phyloP scores from a whole-genome alignment of 495 filamentous ascomycete genomes.

The Neurospora intermedia region DNA sequence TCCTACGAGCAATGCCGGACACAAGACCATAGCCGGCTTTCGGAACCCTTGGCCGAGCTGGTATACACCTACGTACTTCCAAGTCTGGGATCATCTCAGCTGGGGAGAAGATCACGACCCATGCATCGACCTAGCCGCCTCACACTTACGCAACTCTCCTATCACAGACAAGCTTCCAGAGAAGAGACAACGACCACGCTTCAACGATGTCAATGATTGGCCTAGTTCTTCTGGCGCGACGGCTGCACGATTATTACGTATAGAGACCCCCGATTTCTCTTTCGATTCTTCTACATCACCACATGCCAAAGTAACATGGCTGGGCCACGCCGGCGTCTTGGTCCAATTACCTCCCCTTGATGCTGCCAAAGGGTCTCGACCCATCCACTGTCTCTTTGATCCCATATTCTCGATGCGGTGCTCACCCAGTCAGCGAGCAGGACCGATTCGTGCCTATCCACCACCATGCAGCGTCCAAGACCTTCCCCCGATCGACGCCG shows the following conservation, averaged over 20 bases:
- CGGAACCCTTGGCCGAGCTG: conserved; percentile 46
- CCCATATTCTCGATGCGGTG: conserved; percentile 44
- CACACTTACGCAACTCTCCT: conserved; percentile 4
- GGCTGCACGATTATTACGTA: conserved; percentile 9
- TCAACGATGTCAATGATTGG: conserved; percentile 8
- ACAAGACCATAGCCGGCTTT: conserved; percentile 22
- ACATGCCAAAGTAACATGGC: conserved; percentile 35
- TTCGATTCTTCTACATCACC: neutral
- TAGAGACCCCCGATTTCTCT: conserved; percentile 18
- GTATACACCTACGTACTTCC: conserved; percentile 15
- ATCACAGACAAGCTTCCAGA: neutral
- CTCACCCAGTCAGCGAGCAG: conserved; percentile 33
- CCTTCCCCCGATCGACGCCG: conserved; percentile 37
- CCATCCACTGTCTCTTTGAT: conserved; percentile 34
- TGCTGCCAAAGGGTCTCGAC: conserved; percentile 1
- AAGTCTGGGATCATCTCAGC: conserved; percentile 16
- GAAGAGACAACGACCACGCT: neutral
- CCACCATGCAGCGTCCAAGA: conserved; percentile 37
- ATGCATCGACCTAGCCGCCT: conserved; percentile 12
- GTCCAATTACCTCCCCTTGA: conserved; percentile 24
- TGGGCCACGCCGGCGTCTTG: conserved; percentile 43
- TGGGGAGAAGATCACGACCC: conserved; percentile 18
- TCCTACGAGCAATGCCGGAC: neutral
- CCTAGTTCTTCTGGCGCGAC: conserved; percentile 12
- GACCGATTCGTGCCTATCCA: conserved; percentile 40